These are phyloP conservation scores for Neurospora tetraspora DNA, from an alignment of 495 filamentous ascomycete species.

Conservation along the genomic window DNA sequence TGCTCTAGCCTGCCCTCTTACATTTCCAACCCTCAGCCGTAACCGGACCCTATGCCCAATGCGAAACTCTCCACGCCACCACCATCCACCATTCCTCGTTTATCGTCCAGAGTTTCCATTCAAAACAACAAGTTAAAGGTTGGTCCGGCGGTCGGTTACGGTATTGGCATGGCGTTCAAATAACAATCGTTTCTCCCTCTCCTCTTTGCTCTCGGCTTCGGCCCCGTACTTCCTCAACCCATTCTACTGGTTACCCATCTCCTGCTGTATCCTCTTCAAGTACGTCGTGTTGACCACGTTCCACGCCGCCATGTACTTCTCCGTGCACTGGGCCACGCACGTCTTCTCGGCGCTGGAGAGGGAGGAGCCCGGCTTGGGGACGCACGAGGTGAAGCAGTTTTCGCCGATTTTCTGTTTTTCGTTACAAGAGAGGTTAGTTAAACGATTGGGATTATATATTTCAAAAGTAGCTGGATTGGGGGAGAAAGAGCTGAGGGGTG, in stretches of 20 bases:
- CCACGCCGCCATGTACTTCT: slow-evolving; percentile 95
- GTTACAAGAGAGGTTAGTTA: no score
- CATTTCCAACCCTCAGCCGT: not conserved
- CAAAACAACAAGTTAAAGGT: not conserved
- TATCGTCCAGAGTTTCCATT: not conserved
- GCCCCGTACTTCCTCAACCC: no score
- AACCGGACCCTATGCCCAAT: not conserved
- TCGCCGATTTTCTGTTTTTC: slow-evolving; percentile 70
- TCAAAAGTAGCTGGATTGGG: no score
- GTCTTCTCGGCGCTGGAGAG: slow-evolving; percentile 62
- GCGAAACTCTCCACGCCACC: not conserved
- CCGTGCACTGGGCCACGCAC: slow-evolving; percentile 84
- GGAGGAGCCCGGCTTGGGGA: slow-evolving; percentile 72
- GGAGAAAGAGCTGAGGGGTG: no score
- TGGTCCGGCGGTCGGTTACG: not conserved
- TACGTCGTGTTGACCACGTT: slow-evolving; percentile 73
- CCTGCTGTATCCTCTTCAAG: slow-evolving; percentile 59
- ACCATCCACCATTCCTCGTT: not conserved
- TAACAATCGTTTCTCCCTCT: not conserved
- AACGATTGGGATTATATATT: no score
- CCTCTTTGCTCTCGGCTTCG: not conserved
- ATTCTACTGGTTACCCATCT: slow-evolving; percentile 22
- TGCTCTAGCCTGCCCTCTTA: not conserved
- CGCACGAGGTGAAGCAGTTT: slow-evolving; percentile 90
- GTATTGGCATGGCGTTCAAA: not conserved